Evolutionary conservation across 345 rosid species (phyloP), one percentile per base, ranked within the genome.

Genomic region (Dipteronia dyeriana): DNA sequence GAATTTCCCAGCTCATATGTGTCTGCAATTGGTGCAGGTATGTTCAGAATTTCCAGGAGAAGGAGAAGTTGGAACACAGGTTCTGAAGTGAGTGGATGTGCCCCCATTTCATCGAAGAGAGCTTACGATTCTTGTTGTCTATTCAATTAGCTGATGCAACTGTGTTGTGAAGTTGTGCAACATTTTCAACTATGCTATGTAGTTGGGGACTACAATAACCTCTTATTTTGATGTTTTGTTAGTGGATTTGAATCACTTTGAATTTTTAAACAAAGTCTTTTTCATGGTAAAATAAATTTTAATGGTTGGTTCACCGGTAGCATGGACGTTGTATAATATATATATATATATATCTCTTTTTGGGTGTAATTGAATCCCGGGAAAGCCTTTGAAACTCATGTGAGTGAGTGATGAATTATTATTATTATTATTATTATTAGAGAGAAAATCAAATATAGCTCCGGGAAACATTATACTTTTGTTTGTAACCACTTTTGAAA

Each of bases 51-150:
- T 87, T 60, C 82, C 57, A 84, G 83, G 91, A 88, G 78, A 83
- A 90, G 71, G 91, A 90, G 90, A 90, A 90, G 80, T 54, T 88
- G 74, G 85, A 82, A 57, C 88, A 90, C 79, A 85, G 93, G 78
- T 88, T 79, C 82, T 88, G 80, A 89, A 75, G 57, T 3, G 19
- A 41, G 29, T 17, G 20, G 29, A 38, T 3, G 59, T 59, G 65
- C 57, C 20, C 19, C 60, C 63, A 51, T 65, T 64, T 34, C 38
- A n/a, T 13, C n/a, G 10, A 34, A 31, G 66, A 20, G 59, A 16
- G 76, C 49, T 31, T 57, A 10, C 20, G 22, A 23, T 59, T 13
- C 22, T 23, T 60, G 39, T 34, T 1, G 6, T 31, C 5, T 0
- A 34, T 34, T 73, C 74, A 70, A 43, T 68, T 68, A n/a, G 47